Evolutionary conservation across 371 early-diverging fungal genomes (phyloP).

Genomic region (Mucor indicus): DNA sequence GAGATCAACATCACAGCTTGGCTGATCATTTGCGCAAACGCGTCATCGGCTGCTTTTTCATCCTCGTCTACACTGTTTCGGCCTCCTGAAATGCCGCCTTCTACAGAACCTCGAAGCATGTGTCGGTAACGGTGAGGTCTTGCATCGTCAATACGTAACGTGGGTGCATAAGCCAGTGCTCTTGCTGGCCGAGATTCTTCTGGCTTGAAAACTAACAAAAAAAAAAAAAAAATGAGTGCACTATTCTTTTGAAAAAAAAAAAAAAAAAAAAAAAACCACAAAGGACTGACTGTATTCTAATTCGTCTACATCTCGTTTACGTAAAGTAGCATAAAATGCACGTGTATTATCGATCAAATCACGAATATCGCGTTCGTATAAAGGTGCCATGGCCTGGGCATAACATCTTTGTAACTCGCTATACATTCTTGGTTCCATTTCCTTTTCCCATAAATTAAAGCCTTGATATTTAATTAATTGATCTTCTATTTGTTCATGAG

Average conservation of each 20-base stretch:
- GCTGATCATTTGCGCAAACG: conserved; percentile 48
- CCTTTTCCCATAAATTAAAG: conserved; percentile 87
- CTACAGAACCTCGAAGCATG: conserved; percentile 47
- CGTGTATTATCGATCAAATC: conserved; percentile 42
- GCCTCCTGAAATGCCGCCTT: conserved; percentile 29
- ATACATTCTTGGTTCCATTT: conserved; percentile 84
- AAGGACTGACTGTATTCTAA: conserved; percentile 40
- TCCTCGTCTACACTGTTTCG: conserved; percentile 35
- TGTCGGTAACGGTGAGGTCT: conserved; percentile 40
- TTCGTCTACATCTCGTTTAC: conserved; percentile 45
- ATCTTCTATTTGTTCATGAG: conserved; percentile 75
- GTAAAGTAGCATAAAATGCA: conserved; percentile 28
- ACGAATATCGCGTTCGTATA: conserved; percentile 47
- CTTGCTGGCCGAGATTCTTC: conserved; percentile 49
- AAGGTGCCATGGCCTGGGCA: conserved; percentile 42
- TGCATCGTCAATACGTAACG: conserved; percentile 32
- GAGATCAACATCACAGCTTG: conserved; percentile 45
- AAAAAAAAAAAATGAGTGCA: too few species aligned
- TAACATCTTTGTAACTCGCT: conserved; percentile 78
- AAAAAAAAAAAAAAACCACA: background rate
- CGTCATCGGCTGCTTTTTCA: conserved; percentile 44
- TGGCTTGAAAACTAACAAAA: conserved; percentile 33
- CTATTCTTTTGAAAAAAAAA: too few species aligned
- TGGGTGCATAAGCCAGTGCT: conserved; percentile 43
- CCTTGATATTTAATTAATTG: conserved; percentile 80